Evolutionary conservation across 371 early-diverging fungal species (phyloP), one percentile per base, ranked within the genome.

Genomic region (Mortierella sp.): DNA sequence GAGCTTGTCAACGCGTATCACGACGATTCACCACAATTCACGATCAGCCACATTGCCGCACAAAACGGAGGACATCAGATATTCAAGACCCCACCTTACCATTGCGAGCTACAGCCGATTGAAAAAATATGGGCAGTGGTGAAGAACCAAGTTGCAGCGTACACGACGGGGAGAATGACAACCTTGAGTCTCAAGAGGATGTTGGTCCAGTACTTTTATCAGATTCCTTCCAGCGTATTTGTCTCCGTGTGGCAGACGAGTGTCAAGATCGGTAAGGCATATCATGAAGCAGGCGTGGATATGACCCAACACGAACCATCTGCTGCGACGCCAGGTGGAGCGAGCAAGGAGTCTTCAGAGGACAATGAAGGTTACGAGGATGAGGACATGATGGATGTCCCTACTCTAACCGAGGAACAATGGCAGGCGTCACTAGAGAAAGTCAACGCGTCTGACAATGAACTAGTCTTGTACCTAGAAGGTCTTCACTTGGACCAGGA

Each of bases 81-180:
- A 7, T 17, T 32, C 61, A 61, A 30, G 49, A 63, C 59, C 49
- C 57, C 47, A 37, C 56, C 21, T 55, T 60, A 37, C 41, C 51
- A 60, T n/a, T 56, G 23, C 85, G 47, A 56, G 51, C 60, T 50
- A 7, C 60, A 52, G 44, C 44, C 52, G 6, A 42, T 51, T n/a
- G 52, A 51, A 32, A 60, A 50, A 32, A 51, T 43, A 21, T 41
- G 51, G 42, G 44, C 41, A 8, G 59, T 58, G 15, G 41, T 58
- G 27, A 58, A 58, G 28, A 58, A 58, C 39, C 32, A 23, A 42
- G 27, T 58, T 15, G 59, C 49, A 21, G 43, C 52, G 17, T 19
- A 24, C 2, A 44, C 61, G 6, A 52, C 32, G 37, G 44, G 43
- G 12, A 26, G 19, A 19, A 43, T 51, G 51, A 28, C 12, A 17